phyloP scores from a whole-genome alignment of 768 basidiomycete genomes.

The Lentinula lateritia region DNA sequence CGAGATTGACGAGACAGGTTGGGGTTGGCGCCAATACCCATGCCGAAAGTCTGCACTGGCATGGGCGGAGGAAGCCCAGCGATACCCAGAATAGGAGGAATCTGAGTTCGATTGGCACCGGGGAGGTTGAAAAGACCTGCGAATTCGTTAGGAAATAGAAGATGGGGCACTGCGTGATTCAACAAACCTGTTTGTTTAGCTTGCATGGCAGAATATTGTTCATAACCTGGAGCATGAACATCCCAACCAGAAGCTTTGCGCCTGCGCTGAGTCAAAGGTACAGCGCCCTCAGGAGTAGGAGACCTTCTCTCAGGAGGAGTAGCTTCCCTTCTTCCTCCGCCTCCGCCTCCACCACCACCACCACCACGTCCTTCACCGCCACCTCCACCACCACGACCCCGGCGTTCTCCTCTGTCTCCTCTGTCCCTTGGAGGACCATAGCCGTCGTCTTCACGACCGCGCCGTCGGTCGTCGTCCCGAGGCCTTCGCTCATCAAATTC shows the following conservation, averaged over 20 bases:
- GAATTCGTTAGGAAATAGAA: conserved; percentile 8
- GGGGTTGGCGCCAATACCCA: conserved; percentile 82
- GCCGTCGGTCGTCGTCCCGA: conserved; percentile 45
- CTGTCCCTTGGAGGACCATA: conserved; percentile 20
- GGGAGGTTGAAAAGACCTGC: conserved; percentile 94
- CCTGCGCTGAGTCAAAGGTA: conserved; percentile 80
- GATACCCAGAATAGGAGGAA: conserved; percentile 75
- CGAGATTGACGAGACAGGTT: conserved; percentile 91
- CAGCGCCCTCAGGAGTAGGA: conserved; percentile 84
- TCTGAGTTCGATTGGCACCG: conserved; percentile 87
- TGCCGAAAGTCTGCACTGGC: conserved; percentile 80
- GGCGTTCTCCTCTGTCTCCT: conserved; percentile 32
- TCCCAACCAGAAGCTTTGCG: conserved; percentile 95
- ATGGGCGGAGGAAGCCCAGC: conserved; percentile 79
- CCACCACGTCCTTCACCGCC: conserved; percentile 31
- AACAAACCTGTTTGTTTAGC: conserved; percentile 93
- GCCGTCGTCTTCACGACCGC: conserved; percentile 37
- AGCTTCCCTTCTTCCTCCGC: conserved; percentile 22
- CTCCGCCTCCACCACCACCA: conserved; percentile 25
- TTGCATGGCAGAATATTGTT: conserved; percentile 90
- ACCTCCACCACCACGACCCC: conserved; percentile 35
- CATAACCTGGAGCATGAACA: conserved; percentile 91
- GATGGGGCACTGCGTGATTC: neutral
- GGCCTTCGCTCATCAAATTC: conserved; percentile 43
- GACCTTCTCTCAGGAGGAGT: conserved; percentile 68